Evolutionary conservation across 2,329 filamentous ascomycete species (phyloP).

Genomic region (Dactylonectria estremocensis): DNA sequence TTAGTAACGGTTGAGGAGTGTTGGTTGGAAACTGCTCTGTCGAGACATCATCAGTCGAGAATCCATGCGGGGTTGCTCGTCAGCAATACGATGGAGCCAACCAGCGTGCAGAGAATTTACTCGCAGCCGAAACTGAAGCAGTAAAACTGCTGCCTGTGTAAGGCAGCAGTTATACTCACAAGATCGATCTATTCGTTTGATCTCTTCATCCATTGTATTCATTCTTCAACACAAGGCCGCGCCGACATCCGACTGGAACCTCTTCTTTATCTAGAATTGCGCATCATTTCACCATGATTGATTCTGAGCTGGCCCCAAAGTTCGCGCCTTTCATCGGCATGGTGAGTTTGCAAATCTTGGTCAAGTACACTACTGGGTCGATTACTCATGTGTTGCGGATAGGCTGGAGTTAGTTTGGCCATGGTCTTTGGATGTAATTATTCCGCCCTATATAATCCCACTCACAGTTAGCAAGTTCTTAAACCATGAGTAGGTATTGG

Average conservation of each 20-base stretch:
- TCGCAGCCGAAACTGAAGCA: neutral
- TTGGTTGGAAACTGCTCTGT: neutral
- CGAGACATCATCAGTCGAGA: neutral
- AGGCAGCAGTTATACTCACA: conserved; percentile 1
- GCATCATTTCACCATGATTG: conserved; percentile 61
- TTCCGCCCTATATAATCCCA: conserved; percentile 32
- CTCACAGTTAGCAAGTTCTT: conserved; percentile 42
- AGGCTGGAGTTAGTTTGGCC: conserved; percentile 84
- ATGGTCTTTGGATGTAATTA: conserved; percentile 86
- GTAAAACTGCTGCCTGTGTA: neutral
- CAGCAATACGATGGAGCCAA: neutral
- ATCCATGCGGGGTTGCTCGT: neutral
- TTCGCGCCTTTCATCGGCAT: conserved; percentile 92
- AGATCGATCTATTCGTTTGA: neutral
- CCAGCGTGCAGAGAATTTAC: neutral
- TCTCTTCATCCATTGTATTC: too few species aligned
- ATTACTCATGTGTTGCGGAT: conserved; percentile 46
- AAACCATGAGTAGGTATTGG: conserved; percentile 67
- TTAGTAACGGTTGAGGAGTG: neutral
- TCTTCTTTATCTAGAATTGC: conserved; percentile 36
- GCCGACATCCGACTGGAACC: conserved; percentile 44
- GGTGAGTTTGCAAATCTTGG: conserved; percentile 67
- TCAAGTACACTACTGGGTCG: conserved; percentile 28
- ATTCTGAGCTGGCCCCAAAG: conserved; percentile 76
- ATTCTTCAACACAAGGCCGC: neutral